Base-by-base conservation (phyloP, 2,329 filamentous ascomycete genomes). In the Conoideocrella luteorostrata region DNA sequence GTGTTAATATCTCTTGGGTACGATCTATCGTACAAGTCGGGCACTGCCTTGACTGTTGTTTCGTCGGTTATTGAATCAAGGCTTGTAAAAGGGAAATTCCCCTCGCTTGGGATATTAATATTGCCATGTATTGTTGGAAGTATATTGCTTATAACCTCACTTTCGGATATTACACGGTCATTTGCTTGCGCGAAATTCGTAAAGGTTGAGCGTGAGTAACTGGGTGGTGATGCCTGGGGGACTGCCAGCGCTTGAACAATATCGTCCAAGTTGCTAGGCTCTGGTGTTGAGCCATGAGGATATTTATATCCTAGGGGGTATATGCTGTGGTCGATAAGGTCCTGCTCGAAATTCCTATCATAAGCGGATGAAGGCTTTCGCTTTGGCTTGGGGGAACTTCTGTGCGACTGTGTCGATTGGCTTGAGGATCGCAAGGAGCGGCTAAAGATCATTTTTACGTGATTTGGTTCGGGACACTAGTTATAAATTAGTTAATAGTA, bases 21-120 rank as follows among this genome's bases (percentile, higher is more conserved):
- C 21, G 59, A 56, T 7, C 64, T 58, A 24, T 66, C 52, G 47
- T 60, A 66, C 17, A 57, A 41, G 47, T 66, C 64, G 11, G 60
- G 63, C 39, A 59, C 56, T 2, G 61, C 62, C 38, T 56, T 58
- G 1, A 58, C 51, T n/a, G 50, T 41, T 15, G 52, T 56, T 1
- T 55, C 53, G 39, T 64, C 54, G 3, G 60, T 66, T 28, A 72
- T 52, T 30, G 49, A 53, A 15, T 58, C 52, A 33, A 70, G 59
- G 42, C 66, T 32, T 2, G 37, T 43, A 12, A 47, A 47, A 2
- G 34, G 37, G 12, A 44, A 15, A 13, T 47, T 35, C 15, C 38
- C 26, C 20, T 44, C 24, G 37, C n/a, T 47, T 7, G 1, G 32
- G 12, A 44, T 47, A 21, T 26, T n/a, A 7, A 15, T n/a, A 7